phyloP scores from a whole-genome alignment of 495 filamentous ascomycete species.

The Neurospora intermedia region DNA sequence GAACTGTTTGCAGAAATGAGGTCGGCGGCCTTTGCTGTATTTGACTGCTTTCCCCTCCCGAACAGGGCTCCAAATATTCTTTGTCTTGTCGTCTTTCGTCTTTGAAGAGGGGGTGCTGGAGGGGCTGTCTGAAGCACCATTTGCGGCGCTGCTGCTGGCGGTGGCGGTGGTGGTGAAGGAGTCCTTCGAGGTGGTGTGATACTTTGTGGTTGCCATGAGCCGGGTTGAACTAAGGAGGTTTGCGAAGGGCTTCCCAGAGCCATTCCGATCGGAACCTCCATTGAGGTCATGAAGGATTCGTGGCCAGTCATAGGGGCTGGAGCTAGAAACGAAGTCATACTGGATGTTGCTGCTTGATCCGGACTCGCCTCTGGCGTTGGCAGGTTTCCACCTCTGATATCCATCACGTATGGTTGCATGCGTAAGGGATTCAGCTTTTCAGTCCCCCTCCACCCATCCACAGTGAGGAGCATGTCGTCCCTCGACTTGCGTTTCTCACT shows the following conservation, averaged over 20 bases:
- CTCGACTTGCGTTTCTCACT: constrained; percentile 34
- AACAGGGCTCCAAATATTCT: constrained; percentile 40
- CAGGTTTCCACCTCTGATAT: constrained; percentile 19
- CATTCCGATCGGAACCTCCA: constrained; percentile 42
- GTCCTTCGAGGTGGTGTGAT: constrained; percentile 7
- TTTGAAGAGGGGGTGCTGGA: constrained; percentile 23
- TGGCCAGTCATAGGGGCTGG: constrained; percentile 19
- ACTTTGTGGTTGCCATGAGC: constrained; percentile 12
- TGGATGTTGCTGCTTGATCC: constrained; percentile 2
- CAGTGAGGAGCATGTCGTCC: constrained; percentile 34
- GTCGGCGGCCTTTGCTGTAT: constrained; percentile 13
- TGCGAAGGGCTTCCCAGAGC: constrained; percentile 44
- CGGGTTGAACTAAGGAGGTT: constrained; percentile 5
- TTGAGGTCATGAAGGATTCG: constrained; percentile 27
- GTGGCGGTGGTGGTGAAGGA: constrained; percentile 10
- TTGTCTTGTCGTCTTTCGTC: constrained; percentile 35
- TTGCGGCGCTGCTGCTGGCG: constrained; percentile 10
- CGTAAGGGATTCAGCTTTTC: constrained; percentile 9
- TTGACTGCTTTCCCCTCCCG: constrained; percentile 30
- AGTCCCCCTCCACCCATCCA: constrained; percentile 16
- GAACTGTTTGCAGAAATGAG: constrained; percentile 4
- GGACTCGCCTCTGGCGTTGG: constrained; percentile 37
- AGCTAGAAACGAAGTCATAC: background rate
- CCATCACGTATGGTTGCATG: constrained; percentile 12
- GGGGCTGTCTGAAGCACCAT: background rate